Evolutionary conservation across 2,329 filamentous ascomycete genomes (phyloP), one percentile per base, ranked within the genome.

Genomic region (Diaporthe destruens): DNA sequence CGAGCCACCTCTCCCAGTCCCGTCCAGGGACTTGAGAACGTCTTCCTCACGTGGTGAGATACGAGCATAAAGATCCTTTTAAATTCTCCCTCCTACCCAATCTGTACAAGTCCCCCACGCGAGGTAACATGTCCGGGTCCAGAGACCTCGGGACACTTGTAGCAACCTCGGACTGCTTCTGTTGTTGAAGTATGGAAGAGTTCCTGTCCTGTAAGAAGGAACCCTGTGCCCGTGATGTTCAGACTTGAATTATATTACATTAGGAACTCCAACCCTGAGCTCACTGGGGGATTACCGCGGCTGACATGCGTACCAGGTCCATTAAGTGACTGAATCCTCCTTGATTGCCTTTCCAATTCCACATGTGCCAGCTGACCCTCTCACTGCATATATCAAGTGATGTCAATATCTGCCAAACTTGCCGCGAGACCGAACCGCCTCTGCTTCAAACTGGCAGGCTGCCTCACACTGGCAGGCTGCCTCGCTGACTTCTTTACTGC

Each of bases 131-230:
- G 36, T 7, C 36, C 6, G 36, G 12, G 36, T 12, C 2, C 12
- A 2, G 36, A 39, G 1, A n/a, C n/a, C n/a, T n/a, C n/a, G n/a
- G n/a, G n/a, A 39, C 36, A 39, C 36, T 14, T 39, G 9, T 29
- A n/a, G 42, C 9, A 23, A 34, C n/a, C n/a, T n/a, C n/a, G n/a
- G n/a, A n/a, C n/a, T 34, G 25, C 14, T 42, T 5, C 1, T 47
- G 4, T 44, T 32, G 11, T 20, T 18, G n/a, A 32, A 63, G 32
- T 32, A 18, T 47, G 39, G 39, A 39, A n/a, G 25, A 18, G 47
- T 49, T 63, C 42, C 59, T 49, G 18, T 63, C 57, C 47, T 63
- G 12, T 39, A 39, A 39, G 36, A 42, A 42, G 12, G 39, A 42
- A 42, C 39, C 14, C 12, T 9, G 23, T 20, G 0, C 14, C 12